phyloP scores from a whole-genome alignment of 495 filamentous ascomycete species.

The Aspergillus incahuasiensis region DNA sequence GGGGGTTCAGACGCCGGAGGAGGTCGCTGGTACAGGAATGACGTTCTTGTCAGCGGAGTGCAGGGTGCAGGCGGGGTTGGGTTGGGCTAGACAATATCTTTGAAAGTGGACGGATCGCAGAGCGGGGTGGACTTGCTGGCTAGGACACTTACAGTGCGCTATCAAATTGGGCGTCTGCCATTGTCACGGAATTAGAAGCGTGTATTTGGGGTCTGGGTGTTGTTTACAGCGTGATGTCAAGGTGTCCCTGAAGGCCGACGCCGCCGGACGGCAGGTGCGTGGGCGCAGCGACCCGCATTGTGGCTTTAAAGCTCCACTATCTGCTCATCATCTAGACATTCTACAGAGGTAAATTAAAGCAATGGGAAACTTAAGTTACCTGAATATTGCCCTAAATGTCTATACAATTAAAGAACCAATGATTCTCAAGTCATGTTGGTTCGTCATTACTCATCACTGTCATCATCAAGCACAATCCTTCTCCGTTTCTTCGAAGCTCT shows the following conservation, averaged over 20 bases:
- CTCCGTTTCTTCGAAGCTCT: slow-evolving; percentile 14
- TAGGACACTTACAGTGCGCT: slow-evolving; percentile 54
- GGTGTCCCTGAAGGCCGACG: slow-evolving; percentile 17
- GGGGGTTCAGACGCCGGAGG: slow-evolving; percentile 93
- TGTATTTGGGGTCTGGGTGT: slow-evolving; percentile 15
- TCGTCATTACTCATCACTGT: slow-evolving; percentile 26
- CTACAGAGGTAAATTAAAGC: neutral
- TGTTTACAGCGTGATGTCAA: slow-evolving; percentile 20
- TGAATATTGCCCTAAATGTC: neutral
- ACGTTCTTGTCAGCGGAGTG: slow-evolving; percentile 25
- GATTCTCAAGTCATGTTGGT: neutral
- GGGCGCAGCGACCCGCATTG: slow-evolving; percentile 10
- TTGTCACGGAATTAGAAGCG: slow-evolving; percentile 23
- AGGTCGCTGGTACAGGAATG: slow-evolving; percentile 65
- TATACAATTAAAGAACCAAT: neutral
- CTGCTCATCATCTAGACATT: neutral
- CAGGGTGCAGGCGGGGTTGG: slow-evolving; percentile 26
- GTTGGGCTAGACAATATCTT: slow-evolving; percentile 5
- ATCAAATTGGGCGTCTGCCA: slow-evolving; percentile 57
- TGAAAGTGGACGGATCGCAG: neutral
- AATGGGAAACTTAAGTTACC: neutral
- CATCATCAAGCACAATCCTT: slow-evolving; percentile 27
- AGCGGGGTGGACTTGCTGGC: neutral
- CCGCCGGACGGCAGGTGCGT: slow-evolving; percentile 35
- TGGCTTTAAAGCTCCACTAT: slow-evolving; percentile 21